Conservation (phyloP, 495 filamentous ascomycete species). For the Jackrogersella multiformis region DNA sequence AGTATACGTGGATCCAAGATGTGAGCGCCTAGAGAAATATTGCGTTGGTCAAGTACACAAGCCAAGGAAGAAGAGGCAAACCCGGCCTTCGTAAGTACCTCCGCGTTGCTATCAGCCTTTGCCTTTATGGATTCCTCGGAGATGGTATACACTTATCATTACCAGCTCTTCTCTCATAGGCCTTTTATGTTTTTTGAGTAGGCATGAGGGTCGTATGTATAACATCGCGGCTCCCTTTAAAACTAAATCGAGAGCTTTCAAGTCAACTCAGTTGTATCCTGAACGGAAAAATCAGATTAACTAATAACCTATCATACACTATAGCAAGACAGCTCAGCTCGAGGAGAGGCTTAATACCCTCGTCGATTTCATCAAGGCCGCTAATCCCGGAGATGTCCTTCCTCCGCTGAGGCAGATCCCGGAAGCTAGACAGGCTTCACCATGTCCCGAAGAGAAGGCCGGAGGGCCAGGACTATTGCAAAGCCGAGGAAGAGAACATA, state of each 20-base stretch:
- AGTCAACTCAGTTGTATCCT: neutral
- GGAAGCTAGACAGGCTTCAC: neutral
- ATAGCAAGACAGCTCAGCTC: slow-evolving; percentile 47
- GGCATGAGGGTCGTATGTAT: no score
- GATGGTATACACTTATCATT: neutral
- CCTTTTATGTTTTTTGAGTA: no score
- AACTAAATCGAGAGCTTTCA: neutral
- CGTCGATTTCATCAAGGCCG: slow-evolving; percentile 44
- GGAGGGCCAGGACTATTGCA: neutral
- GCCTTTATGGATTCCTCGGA: neutral
- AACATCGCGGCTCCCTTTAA: neutral
- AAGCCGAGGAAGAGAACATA: neutral
- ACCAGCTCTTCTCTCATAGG: neutral
- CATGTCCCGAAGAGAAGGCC: neutral
- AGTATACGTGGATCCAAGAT: slow-evolving; percentile 30
- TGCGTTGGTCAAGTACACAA: slow-evolving; percentile 45
- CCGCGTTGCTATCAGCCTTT: neutral
- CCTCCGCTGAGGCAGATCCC: slow-evolving; percentile 4
- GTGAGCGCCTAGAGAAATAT: slow-evolving; percentile 48
- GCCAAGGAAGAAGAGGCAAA: slow-evolving; percentile 50
- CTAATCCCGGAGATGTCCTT: slow-evolving; percentile 39
- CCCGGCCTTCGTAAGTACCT: slow-evolving; percentile 49
- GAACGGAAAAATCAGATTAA: neutral
- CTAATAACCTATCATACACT: slow-evolving; percentile 5
- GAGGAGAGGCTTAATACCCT: slow-evolving; percentile 49